A percentile compares a stretch with the other conserved stretches of the same genome.
phyloP scores from a whole-genome alignment of 108 stramenopile genomes.

The Cyclotella choctawhatcheeana region DNA sequence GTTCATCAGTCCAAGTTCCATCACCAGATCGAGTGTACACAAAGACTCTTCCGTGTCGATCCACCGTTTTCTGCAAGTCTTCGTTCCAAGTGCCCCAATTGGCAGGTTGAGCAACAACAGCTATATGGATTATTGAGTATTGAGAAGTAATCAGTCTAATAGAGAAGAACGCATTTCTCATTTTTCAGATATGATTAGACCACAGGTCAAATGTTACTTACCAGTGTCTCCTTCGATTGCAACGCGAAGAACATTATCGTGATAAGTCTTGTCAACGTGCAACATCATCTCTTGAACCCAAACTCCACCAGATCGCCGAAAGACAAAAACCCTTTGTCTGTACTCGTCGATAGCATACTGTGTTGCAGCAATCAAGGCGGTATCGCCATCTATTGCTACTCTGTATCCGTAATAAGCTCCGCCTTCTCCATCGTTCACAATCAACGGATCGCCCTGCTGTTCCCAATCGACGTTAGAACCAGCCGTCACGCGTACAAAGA shows the following conservation, averaged over 20 bases:
- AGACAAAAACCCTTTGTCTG: slow-evolving; percentile 7
- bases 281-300: slow-evolving; percentile 8
- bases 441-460: slow-evolving; percentile 13
- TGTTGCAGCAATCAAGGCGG: slow-evolving; percentile 12
- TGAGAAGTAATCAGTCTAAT: not conserved
- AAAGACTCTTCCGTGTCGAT: slow-evolving; percentile 1
- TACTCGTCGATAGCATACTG: not conserved
- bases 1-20: not conserved
- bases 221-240: slow-evolving; percentile 4
- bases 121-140: not conserved
- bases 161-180: not conserved
- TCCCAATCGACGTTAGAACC: slow-evolving; percentile 8
- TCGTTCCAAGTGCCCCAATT: not conserved
- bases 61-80: not conserved
- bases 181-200: not conserved
- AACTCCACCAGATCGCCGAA: not conserved
- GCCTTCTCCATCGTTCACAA: not conserved
- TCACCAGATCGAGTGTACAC: not conserved
- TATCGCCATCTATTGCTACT: slow-evolving; percentile 13
- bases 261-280: not conserved
- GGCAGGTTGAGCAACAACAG: slow-evolving; percentile 3
- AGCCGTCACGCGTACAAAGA: slow-evolving; percentile 4
- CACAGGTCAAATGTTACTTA: too few species aligned
- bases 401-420: slow-evolving; percentile 5
- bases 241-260: not conserved